Evolutionary conservation across 2,329 filamentous ascomycete genomes (phyloP), one percentile per base, ranked within the genome.

Genomic region (Nectriaceae sp.): DNA sequence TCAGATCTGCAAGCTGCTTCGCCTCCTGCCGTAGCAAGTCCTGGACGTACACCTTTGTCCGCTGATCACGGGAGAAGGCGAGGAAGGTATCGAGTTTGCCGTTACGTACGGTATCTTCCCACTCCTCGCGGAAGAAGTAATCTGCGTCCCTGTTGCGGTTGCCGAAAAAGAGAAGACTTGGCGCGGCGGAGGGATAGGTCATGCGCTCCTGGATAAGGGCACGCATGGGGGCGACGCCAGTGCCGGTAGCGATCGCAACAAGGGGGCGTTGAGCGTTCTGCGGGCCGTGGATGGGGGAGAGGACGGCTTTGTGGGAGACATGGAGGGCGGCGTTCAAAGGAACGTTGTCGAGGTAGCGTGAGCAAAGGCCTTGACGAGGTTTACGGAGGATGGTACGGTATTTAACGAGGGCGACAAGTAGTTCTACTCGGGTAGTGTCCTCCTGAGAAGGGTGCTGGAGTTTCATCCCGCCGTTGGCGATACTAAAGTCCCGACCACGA

Each of bases 401-500:
- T 65, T 93, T 91, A 50, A 99, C 92, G 47, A 97, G 86, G 0
- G 94, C 92, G 36, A 92, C 82, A 3, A 96, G 74, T 3, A 97
- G 75, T 46, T 96, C 86, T 19, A 95, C 74, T 13, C 73, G 71
- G 1, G 79, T 79, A 5, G 64, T 57, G 5, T 56, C 47, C 35
- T 49, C 42, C 18, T 55, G 44, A 36, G 41, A 50, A 18, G 55
- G 55, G 31, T 67, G 59, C 11, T 60, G 64, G 56, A 73, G 65
- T 8, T 71, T 61, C 2, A 52, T 51, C 5, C 84, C 85, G 5
- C 88, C 87, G 54, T 88, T 94, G 26, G 90, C 90, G 52, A 97
- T 92, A 68, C 92, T 97, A 66, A 96, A 99, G 60, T 96, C 89
- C 5, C 94, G 82, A n/a, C 86, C 88, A n/a, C 90, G 85, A 40